Percentiles rank a stretch among this genome's conserved stretches.
Conservation (phyloP, 305 asterid genomes). For the Striga hermonthica region DNA sequence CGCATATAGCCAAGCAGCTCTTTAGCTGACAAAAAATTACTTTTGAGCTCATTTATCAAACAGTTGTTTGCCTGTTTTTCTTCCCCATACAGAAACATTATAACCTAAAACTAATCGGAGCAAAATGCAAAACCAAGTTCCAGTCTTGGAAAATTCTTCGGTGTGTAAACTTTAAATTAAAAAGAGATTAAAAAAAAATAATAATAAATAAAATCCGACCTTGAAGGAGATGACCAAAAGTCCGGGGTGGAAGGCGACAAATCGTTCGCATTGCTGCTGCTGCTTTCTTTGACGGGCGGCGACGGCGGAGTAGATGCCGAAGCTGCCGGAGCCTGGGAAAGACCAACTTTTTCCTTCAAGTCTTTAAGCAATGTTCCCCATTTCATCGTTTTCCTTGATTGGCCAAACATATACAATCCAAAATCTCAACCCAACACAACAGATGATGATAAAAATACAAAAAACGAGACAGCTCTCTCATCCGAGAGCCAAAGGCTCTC, state of each 20-base stretch:
- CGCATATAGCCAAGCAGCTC: slow-evolving; percentile 19
- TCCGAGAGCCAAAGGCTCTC: slow-evolving; percentile 45
- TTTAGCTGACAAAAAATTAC: slow-evolving; percentile 20
- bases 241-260: slow-evolving; percentile 51
- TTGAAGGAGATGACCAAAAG: slow-evolving; percentile 58
- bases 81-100: slow-evolving; percentile 15
- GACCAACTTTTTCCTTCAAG: slow-evolving; percentile 94
- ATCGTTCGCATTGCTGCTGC: slow-evolving; percentile 43
- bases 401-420: slow-evolving; percentile 48
- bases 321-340: slow-evolving; percentile 55
- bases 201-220: slow-evolving; percentile 45
- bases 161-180: not conserved
- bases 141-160: slow-evolving; percentile 27
- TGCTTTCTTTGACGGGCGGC: slow-evolving; percentile 52
- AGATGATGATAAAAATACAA: slow-evolving; percentile 23
- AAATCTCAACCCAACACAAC: slow-evolving; percentile 34
- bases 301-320: slow-evolving; percentile 55
- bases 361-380: slow-evolving; percentile 95
- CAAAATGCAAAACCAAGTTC: slow-evolving; percentile 5
- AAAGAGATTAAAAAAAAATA: not conserved
- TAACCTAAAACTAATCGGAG: not conserved
- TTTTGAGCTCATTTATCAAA: slow-evolving; percentile 21
- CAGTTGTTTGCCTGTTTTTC: slow-evolving; percentile 29
- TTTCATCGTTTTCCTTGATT: slow-evolving; percentile 75
- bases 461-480: slow-evolving; percentile 49